Base-by-base conservation (phyloP, 768 basidiomycete genomes). In the Auricularia heimuer region DNA sequence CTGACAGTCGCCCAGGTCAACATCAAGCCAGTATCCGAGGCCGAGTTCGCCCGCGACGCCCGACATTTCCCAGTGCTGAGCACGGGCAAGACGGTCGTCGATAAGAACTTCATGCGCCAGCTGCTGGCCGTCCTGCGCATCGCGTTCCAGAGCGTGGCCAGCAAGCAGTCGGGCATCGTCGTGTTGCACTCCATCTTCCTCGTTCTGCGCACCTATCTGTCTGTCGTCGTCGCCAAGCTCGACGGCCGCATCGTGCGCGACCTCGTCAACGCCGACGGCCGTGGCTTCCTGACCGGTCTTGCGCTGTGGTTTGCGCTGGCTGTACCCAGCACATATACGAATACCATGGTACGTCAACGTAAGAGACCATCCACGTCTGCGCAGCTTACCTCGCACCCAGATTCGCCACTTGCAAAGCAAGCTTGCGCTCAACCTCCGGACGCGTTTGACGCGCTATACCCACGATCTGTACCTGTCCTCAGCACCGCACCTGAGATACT, bases 291-390 rank as follows among this genome's bases (percentile, higher is more conserved):
- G 18, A 82, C 78, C 63, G 95, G 94, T 1, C 76, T 98, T 1
- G 88, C 79, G 0, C 78, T 92, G 64, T 98, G 96, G 96, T 97
- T 95, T 71, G 77, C 85, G 10, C 80, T 98, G 10, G 93, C 94
- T 1, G 81, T 98, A 33, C 96, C 96, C 0, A 93, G 91, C 71
- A 94, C 93, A 24, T 94, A 94, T 73, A 98, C 96, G 0, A 98
- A 98, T 72, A 88, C 92, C 1, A 94, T 98, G 92, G 92, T 91
- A 37, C 61, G 73, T 24, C 33, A 37, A 78, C 66, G 14, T 14
- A 42, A 42, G 39, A 42, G 8, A 42, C 12, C 8, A 42, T 24
- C 14, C 64, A 29, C 29, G 29, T 29, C 29, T 29, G 29, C 47
- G 3, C 44, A 10, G 18, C 34, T n/a, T 7, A 54, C 21, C 58